These are phyloP conservation scores for Entophlyctis luteolus DNA, from an alignment of 192 early-diverging fungal species.

Conservation along the genomic window DNA sequence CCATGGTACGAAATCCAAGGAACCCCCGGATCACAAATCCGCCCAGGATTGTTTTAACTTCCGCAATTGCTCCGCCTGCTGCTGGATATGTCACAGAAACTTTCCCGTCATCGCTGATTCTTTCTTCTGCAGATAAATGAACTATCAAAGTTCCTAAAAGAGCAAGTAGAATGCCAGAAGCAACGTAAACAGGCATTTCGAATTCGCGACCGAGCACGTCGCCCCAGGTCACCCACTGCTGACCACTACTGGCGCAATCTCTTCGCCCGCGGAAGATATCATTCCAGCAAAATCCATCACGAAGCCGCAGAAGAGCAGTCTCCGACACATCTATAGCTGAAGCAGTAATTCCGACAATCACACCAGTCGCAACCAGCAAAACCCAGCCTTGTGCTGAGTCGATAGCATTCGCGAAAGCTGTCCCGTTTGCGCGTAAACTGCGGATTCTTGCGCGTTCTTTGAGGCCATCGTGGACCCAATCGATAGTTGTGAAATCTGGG, in stretches of 20 bases:
- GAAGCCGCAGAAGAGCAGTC: background rate
- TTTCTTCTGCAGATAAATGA: background rate
- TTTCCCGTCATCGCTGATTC: background rate
- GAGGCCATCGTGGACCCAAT: slow-evolving; percentile 86
- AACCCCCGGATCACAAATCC: slow-evolving; percentile 90
- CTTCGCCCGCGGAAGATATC: background rate
- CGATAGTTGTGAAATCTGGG: slow-evolving; percentile 54
- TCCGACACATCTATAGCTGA: slow-evolving; percentile 3
- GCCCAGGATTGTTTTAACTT: slow-evolving; percentile 87
- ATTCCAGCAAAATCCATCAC: slow-evolving; percentile 27
- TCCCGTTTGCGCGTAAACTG: background rate
- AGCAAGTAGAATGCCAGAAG: background rate
- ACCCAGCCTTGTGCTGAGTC: background rate
- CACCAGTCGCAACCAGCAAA: slow-evolving; percentile 8
- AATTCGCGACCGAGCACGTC: background rate
- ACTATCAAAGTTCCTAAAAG: background rate
- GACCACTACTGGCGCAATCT: background rate
- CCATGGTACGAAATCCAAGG: slow-evolving; percentile 74
- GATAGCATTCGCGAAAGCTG: background rate
- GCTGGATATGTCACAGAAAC: slow-evolving; percentile 34
- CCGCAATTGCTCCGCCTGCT: slow-evolving; percentile 66
- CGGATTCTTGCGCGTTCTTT: slow-evolving; percentile 72
- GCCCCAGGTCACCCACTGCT: background rate
- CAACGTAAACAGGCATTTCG: background rate
- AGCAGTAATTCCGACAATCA: background rate